Conservation (phyloP, 2,329 filamentous ascomycete species). For the Aspergillus caelatus region DNA sequence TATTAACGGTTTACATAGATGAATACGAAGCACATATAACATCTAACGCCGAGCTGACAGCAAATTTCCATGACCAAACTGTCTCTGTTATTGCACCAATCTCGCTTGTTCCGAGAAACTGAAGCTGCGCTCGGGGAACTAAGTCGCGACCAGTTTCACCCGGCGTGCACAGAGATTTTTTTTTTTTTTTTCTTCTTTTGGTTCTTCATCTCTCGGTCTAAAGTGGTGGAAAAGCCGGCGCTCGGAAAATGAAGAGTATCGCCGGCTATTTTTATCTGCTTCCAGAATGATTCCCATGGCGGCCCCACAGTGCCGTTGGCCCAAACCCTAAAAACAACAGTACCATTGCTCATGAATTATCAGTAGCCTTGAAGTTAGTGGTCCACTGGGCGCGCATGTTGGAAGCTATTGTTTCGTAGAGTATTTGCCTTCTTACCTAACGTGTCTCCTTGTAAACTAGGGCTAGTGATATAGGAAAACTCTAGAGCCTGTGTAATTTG, state of each 20-base stretch:
- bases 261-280: conserved; percentile 1
- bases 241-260: neutral
- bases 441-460: neutral
- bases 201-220: neutral
- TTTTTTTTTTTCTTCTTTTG: neutral
- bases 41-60: neutral
- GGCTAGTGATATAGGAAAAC: neutral
- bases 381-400: neutral
- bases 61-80: neutral
- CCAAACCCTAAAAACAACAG: neutral
- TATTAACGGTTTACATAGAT: neutral
- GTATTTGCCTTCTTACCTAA: neutral
- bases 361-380: neutral
- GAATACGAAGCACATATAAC: neutral
- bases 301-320: neutral
- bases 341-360: neutral
- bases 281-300: neutral
- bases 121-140: neutral
- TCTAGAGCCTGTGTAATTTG: neutral
- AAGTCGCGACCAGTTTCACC: neutral
- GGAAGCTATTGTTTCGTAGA: neutral
- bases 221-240: neutral
- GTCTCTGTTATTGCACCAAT: neutral
- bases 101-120: neutral
- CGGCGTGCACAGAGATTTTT: neutral